Conservation (phyloP, 1,284 basidiomycete species). For the Rhodofomes roseus region DNA sequence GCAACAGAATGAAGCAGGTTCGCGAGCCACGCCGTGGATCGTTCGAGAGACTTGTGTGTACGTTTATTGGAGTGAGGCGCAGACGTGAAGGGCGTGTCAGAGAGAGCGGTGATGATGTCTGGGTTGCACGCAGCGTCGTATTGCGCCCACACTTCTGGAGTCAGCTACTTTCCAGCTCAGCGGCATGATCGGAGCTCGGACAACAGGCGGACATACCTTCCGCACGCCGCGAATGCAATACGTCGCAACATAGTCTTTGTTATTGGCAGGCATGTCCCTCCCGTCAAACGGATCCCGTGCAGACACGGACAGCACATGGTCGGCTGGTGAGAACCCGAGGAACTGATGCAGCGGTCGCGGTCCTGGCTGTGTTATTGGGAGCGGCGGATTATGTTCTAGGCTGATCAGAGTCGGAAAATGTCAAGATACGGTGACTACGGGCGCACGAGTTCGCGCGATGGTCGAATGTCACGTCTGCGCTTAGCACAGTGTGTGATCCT, state of each 20-base stretch:
- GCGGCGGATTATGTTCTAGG: conserved; percentile 56
- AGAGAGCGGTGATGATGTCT: conserved; percentile 67
- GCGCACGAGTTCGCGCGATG: neutral
- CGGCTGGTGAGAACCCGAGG: conserved; percentile 45
- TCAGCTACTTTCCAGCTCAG: conserved; percentile 41
- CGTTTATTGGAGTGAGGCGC: conserved; percentile 71
- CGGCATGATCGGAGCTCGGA: neutral
- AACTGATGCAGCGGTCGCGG: conserved; percentile 53
- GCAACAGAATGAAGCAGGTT: conserved; percentile 36
- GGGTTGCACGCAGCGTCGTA: conserved; percentile 54
- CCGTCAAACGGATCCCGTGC: conserved; percentile 63
- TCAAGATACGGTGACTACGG: neutral
- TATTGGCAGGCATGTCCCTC: conserved; percentile 67
- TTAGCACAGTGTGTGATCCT: neutral
- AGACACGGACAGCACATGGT: conserved; percentile 56
- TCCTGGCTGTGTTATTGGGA: conserved; percentile 52
- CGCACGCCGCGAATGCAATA: conserved; percentile 66
- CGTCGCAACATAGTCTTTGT: conserved; percentile 50
- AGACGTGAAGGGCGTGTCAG: conserved; percentile 63
- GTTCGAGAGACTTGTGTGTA: conserved; percentile 67
- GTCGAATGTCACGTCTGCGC: neutral
- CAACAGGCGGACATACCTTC: conserved; percentile 42
- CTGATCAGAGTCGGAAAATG: conserved; percentile 31
- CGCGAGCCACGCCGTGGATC: conserved; percentile 60
- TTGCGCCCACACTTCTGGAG: conserved; percentile 47